Conservation (phyloP, 306 rosid species). For the Alnus rubra region DNA sequence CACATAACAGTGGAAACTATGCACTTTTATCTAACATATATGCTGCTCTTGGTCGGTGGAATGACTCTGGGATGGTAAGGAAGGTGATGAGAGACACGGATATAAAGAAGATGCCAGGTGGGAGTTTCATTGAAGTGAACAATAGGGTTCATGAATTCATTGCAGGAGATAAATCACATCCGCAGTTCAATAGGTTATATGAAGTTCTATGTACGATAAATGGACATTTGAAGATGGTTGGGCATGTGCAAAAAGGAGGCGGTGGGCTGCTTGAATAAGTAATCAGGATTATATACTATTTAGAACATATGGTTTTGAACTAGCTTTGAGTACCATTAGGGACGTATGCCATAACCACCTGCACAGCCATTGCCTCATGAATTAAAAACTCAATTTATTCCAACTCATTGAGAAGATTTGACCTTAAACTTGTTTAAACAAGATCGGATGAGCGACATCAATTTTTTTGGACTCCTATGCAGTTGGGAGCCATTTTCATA, state of each 20-base stretch:
- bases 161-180: slow-evolving; percentile 58
- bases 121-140: slow-evolving; percentile 63
- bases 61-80: slow-evolving; percentile 59
- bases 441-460: not conserved
- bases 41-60: slow-evolving; percentile 62
- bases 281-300: not conserved
- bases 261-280: slow-evolving; percentile 33
- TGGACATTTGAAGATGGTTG: slow-evolving; percentile 36
- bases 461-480: not conserved
- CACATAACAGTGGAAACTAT: slow-evolving; percentile 55
- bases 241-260: slow-evolving; percentile 25
- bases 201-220: slow-evolving; percentile 43
- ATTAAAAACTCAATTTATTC: not conserved
- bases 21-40: slow-evolving; percentile 60
- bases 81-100: slow-evolving; percentile 56
- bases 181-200: slow-evolving; percentile 36
- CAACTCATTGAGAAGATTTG: not conserved
- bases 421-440: not conserved
- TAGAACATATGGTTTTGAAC: not conserved
- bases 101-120: slow-evolving; percentile 55
- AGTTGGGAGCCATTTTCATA: not conserved
- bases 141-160: slow-evolving; percentile 60
- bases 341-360: not conserved
- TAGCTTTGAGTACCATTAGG: not conserved
- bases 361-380: not conserved